Conservation (phyloP, 2,329 filamentous ascomycete species). For the Ophiostoma sp. region DNA sequence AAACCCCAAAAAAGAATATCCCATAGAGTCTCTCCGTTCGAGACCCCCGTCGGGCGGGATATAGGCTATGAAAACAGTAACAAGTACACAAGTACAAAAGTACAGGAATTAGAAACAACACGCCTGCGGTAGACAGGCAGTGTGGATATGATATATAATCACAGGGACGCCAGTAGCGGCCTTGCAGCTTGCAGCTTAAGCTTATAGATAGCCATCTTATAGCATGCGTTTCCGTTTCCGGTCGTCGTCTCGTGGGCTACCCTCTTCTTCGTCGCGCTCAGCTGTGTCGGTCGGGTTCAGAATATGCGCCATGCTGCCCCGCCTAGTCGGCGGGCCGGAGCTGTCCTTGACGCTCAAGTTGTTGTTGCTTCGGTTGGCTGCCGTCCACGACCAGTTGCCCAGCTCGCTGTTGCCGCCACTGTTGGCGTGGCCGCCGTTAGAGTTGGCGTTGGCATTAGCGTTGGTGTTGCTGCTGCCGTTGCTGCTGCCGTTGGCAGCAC, state of each 20-base stretch:
- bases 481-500: conserved; percentile 36
- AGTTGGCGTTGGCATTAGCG: conserved; percentile 27
- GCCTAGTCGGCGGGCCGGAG: conserved; percentile 51
- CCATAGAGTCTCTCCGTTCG: not conserved
- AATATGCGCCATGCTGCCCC: conserved; percentile 59
- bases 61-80: not conserved
- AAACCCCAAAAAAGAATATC: not conserved
- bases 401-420: conserved; percentile 32
- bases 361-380: conserved; percentile 42
- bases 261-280: conserved; percentile 53
- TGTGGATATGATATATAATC: not conserved
- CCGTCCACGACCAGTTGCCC: conserved; percentile 54
- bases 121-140: not conserved
- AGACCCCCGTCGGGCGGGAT: not conserved
- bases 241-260: conserved; percentile 51
- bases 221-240: conserved; percentile 58
- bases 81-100: not conserved
- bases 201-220: conserved; percentile 29
- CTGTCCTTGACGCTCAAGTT: conserved; percentile 49
- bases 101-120: not conserved
- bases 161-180: not conserved
- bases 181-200: too few relatives aligned
- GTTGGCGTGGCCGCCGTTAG: conserved; percentile 28
- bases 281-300: conserved; percentile 55
- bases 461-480: conserved; percentile 33